Percentiles rank a stretch among this genome's conserved stretches.
These are phyloP conservation scores for Mortierella sp. DNA, from an alignment of 371 early-diverging fungal genomes.

Conservation along the genomic window DNA sequence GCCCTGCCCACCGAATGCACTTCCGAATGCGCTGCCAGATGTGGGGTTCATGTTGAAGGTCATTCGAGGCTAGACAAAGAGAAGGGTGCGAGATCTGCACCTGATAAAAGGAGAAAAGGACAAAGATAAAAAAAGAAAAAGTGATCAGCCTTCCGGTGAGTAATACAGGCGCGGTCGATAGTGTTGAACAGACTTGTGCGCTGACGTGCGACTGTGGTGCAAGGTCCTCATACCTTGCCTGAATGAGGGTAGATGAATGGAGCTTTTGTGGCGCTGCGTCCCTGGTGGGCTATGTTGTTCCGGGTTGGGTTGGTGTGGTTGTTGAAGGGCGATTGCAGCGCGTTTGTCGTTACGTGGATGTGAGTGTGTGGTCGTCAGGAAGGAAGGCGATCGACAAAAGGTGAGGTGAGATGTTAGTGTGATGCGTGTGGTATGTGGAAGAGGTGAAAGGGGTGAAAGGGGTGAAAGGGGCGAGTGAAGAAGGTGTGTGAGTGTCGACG, in stretches of 20 bases:
- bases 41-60: slow-evolving; percentile 17
- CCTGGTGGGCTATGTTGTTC: background rate
- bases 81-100: slow-evolving; percentile 3
- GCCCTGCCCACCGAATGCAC: slow-evolving; percentile 1
- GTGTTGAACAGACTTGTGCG: background rate
- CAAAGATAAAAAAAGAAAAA: background rate
- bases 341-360: background rate
- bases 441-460: background rate
- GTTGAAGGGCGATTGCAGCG: background rate
- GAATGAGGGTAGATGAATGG: background rate
- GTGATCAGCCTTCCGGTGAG: background rate
- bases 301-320: background rate
- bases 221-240: background rate
- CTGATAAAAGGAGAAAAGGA: background rate
- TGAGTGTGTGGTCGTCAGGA: background rate
- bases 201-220: background rate
- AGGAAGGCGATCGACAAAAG: background rate
- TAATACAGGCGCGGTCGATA: background rate
- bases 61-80: slow-evolving; percentile 8
- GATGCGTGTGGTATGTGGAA: background rate
- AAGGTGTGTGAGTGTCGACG: background rate
- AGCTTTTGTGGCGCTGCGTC: background rate
- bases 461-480: background rate
- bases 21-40: slow-evolving; percentile 5
- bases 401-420: background rate